A percentile compares a stretch with the other conserved stretches of the same genome.
These are phyloP conservation scores for Epichloe coenophiala DNA, from an alignment of 2,329 filamentous ascomycete species.

Conservation along the genomic window DNA sequence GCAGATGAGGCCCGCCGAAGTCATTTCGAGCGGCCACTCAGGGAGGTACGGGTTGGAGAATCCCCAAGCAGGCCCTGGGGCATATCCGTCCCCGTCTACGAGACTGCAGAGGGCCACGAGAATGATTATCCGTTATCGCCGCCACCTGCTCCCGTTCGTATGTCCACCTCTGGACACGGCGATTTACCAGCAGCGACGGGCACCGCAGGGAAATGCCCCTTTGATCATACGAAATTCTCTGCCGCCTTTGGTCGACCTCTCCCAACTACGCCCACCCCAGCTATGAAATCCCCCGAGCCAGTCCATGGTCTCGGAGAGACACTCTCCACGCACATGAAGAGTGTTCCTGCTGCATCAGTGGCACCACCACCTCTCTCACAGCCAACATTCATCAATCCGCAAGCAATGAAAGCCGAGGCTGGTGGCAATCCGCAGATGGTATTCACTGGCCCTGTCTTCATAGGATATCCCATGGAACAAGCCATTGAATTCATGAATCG, in stretches of 20 bases:
- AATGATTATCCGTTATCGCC: conserved; percentile 36
- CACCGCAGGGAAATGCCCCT: conserved; percentile 40
- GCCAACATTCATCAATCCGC: conserved; percentile 40
- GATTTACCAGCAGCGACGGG: conserved; percentile 3
- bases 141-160: conserved; percentile 42
- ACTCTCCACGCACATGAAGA: conserved; percentile 10
- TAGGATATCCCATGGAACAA: conserved; percentile 78
- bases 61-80: conserved; percentile 90
- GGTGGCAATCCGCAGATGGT: conserved; percentile 51
- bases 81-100: conserved; percentile 60
- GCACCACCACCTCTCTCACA: conserved; percentile 15
- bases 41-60: conserved; percentile 86
- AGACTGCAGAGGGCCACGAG: conserved; percentile 21
- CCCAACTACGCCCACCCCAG: conserved; percentile 6
- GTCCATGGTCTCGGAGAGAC: conserved; percentile 6
- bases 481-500: conserved; percentile 63
- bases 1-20: conserved; percentile 45
- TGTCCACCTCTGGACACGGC: conserved; percentile 25
- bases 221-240: conserved; percentile 35
- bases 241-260: conserved; percentile 19
- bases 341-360: conserved; percentile 6
- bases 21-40: conserved; percentile 72
- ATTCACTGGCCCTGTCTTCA: conserved; percentile 87
- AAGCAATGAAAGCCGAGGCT: conserved; percentile 17
- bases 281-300: conserved; percentile 6